Evolutionary conservation across 345 rosid species (phyloP).

Genomic region (Hibiscus mutabilis): DNA sequence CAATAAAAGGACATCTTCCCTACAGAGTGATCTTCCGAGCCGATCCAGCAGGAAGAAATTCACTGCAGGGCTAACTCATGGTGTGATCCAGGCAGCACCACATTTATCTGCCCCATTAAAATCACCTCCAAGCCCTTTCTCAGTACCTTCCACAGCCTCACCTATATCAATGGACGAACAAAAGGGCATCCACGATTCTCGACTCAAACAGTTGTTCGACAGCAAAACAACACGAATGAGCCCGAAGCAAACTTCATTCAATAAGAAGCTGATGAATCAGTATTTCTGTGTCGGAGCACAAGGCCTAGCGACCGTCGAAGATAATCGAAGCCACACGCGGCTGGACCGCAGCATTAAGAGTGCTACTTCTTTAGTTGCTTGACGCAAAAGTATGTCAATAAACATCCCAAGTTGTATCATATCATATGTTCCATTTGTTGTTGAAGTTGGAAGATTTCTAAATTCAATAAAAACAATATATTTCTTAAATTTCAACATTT

Average conservation of each 20-base stretch:
- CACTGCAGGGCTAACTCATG: constrained; percentile 39
- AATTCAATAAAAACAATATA: neutral
- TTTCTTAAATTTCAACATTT: too few species aligned
- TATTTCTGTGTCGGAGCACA: constrained; percentile 63
- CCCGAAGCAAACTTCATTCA: constrained; percentile 33
- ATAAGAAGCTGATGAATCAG: constrained; percentile 53
- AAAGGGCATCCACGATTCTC: constrained; percentile 13
- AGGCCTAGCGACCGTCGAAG: constrained; percentile 40
- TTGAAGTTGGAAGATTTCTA: neutral
- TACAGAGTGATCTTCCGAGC: constrained; percentile 60
- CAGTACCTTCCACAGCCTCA: constrained; percentile 32
- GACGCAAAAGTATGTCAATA: neutral
- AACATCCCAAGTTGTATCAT: constrained; percentile 2
- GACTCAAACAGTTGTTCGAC: constrained; percentile 8
- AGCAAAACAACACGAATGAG: constrained; percentile 7
- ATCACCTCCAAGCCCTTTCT: constrained; percentile 35
- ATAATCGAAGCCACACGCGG: constrained; percentile 18
- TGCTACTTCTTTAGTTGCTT: constrained; percentile 39
- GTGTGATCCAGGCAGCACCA: constrained; percentile 57
- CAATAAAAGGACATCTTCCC: constrained; percentile 36
- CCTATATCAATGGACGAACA: constrained; percentile 29
- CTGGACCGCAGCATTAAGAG: constrained; percentile 31
- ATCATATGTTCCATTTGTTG: neutral
- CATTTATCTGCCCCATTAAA: constrained; percentile 25
- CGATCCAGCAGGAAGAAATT: constrained; percentile 48